These are phyloP conservation scores for Malus asiatica DNA, from an alignment of 306 rosid genomes.

Conservation along the genomic window DNA sequence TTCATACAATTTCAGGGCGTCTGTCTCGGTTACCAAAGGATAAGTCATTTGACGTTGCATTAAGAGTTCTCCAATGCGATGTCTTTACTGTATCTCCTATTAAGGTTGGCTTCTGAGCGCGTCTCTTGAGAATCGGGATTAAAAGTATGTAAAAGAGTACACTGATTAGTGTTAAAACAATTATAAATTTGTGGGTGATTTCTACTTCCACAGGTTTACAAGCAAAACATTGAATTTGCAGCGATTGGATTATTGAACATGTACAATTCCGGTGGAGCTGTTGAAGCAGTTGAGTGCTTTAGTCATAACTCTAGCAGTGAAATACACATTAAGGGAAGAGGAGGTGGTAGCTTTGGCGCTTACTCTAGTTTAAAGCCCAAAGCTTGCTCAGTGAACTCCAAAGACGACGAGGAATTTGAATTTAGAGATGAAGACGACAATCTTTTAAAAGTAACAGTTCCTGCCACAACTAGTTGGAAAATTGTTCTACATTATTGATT, in stretches of 20 bases:
- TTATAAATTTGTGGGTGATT: too few species aligned
- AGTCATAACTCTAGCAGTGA: slow-evolving; percentile 3
- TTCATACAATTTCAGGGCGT: slow-evolving; percentile 12
- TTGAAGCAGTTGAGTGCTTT: slow-evolving; percentile 17
- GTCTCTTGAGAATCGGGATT: too few species aligned
- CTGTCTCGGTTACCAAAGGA: slow-evolving; percentile 23
- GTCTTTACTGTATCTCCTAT: slow-evolving; percentile 31
- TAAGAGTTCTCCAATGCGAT: slow-evolving; percentile 26
- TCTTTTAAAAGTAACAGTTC: slow-evolving; percentile 28
- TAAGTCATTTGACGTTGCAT: slow-evolving; percentile 12
- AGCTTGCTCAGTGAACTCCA: slow-evolving; percentile 23
- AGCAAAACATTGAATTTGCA: slow-evolving; percentile 21
- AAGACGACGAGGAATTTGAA: slow-evolving; percentile 14
- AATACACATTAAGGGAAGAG: slow-evolving; percentile 28
- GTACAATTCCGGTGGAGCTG: slow-evolving; percentile 43
- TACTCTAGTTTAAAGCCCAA: slow-evolving; percentile 30
- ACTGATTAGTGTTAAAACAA: too few species aligned
- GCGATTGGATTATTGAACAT: slow-evolving; percentile 33
- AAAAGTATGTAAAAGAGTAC: too few species aligned
- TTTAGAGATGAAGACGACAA: slow-evolving; percentile 19
- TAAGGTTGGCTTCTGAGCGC: not conserved
- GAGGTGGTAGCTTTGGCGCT: slow-evolving; percentile 30
- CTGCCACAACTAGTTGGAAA: not conserved
- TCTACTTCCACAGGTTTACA: slow-evolving; percentile 15
- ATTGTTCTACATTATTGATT: too few species aligned